These are phyloP conservation scores for Mychonastes homosphaera DNA, from an alignment of 139 green algal genomes.

Conservation along the genomic window DNA sequence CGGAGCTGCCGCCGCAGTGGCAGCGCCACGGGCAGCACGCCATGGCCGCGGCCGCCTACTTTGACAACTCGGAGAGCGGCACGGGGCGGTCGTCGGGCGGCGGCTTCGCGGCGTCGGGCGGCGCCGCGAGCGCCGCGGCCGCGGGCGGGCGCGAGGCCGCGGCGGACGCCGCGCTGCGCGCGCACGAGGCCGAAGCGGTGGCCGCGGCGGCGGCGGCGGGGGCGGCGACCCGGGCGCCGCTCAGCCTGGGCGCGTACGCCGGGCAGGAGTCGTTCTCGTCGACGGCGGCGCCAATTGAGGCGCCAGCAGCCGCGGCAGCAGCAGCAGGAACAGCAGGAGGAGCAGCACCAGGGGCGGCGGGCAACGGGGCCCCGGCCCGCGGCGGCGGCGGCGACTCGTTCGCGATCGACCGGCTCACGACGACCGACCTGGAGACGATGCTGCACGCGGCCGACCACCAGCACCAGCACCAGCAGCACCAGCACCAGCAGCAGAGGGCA, in stretches of 20 bases:
- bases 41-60: too few species aligned
- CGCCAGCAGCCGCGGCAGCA: not conserved
- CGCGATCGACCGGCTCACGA: too few species aligned
- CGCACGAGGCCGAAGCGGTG: not conserved
- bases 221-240: not conserved
- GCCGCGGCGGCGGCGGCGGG: not conserved
- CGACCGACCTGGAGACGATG: too few species aligned
- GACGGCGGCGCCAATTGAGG: slow-evolving; percentile 7
- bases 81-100: too few species aligned
- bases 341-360: not conserved
- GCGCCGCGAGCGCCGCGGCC: too few species aligned
- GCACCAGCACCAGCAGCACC: slow-evolving; percentile 1
- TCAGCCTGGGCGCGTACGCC: not conserved
- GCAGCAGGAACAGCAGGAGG: not conserved
- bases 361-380: not conserved
- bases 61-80: too few species aligned
- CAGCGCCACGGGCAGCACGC: too few species aligned
- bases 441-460: too few species aligned
- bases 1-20: too few species aligned
- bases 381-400: not conserved
- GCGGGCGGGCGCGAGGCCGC: too few species aligned
- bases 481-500: not conserved
- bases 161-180: too few species aligned
- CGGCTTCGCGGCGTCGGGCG: too few species aligned
- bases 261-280: not conserved